A percentile compares a stretch with the other conserved stretches of the same genome.
phyloP scores from a whole-genome alignment of 225 moss, liverwort and hornwort genomes.

The Takakia lepidozioides region DNA sequence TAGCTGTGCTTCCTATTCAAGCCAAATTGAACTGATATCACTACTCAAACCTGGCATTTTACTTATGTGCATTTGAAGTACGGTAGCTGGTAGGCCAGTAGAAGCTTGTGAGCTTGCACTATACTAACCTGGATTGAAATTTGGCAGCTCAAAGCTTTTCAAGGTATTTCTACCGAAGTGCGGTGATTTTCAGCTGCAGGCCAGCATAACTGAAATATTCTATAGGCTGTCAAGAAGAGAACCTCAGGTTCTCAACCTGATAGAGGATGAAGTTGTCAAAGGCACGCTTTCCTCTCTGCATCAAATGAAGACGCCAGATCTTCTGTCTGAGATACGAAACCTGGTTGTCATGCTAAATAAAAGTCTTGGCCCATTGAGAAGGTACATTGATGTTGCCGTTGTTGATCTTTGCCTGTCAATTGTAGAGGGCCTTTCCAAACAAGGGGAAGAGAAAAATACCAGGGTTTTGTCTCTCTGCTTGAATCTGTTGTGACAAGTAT shows the following conservation, averaged over 20 bases:
- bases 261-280: slow-evolving; percentile 20
- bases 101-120: neutral
- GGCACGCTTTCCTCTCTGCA: slow-evolving; percentile 15
- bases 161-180: slow-evolving; percentile 41
- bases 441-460: too few species aligned
- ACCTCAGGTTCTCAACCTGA: slow-evolving; percentile 18
- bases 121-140: neutral
- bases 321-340: slow-evolving; percentile 31
- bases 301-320: slow-evolving; percentile 25
- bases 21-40: neutral
- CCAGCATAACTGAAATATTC: slow-evolving; percentile 39
- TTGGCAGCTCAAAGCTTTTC: slow-evolving; percentile 42
- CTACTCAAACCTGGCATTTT: neutral
- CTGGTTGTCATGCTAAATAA: slow-evolving; percentile 36
- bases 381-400: too few species aligned
- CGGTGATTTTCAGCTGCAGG: slow-evolving; percentile 55
- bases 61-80: neutral
- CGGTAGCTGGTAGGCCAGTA: neutral
- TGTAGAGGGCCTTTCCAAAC: too few species aligned
- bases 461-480: too few species aligned
- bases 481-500: neutral
- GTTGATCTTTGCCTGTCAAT: too few species aligned
- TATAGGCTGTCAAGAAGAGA: slow-evolving; percentile 36
- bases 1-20: neutral
- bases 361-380: slow-evolving; percentile 27